Evolutionary conservation across 768 basidiomycete species (phyloP), one percentile per base, ranked within the genome.

Genomic region (Macrolepiota fuliginosa): DNA sequence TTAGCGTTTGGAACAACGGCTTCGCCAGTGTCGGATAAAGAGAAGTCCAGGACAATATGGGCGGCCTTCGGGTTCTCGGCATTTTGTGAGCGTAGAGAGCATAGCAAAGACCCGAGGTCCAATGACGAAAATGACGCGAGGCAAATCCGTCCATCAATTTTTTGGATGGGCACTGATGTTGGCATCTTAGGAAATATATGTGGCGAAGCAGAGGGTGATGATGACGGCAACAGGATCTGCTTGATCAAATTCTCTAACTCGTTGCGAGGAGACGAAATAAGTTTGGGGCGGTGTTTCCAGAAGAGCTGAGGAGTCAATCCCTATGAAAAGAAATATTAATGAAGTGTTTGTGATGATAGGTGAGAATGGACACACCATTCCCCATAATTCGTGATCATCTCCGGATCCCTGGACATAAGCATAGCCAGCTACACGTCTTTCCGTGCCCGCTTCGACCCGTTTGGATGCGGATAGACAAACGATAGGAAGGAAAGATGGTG

Each of bases 371-470:
- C 72, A 47, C 58, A 91, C 91, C 84, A 84, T 83, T 29, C 88
- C 83, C 94, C 94, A 96, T 4, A 90, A 77, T 72, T 97, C 95
- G 68, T 96, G 93, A 67, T 98, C 96, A 68, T 98, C 96, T 0
- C 95, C 96, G 0, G 91, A 92, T 1, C 96, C 96, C 71, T 96
- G 95, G 7, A 98, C 84, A 70, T 98, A 98, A 22, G 86, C 79
- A 70, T 88, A 97, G 0, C 91, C 92, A n/a, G 77, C 73, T 9
- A 77, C 64, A 0, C 89, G 82, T 22, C 90, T 78, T 62, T 90
- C 88, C 1, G 83, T 58, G 6, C 86, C 86, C 1, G 85, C 83
- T 5, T 76, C 69, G 5, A 89, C 79, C 64, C 86, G 87, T 65
- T 84, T 86, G 3, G 94, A 96, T 1, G 96, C 94, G 2, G 92